A percentile compares a stretch with the other conserved stretches of the same genome.
Evolutionary conservation across 257 asterid genomes (phyloP).

Genomic region (Jacaranda mimosifolia): DNA sequence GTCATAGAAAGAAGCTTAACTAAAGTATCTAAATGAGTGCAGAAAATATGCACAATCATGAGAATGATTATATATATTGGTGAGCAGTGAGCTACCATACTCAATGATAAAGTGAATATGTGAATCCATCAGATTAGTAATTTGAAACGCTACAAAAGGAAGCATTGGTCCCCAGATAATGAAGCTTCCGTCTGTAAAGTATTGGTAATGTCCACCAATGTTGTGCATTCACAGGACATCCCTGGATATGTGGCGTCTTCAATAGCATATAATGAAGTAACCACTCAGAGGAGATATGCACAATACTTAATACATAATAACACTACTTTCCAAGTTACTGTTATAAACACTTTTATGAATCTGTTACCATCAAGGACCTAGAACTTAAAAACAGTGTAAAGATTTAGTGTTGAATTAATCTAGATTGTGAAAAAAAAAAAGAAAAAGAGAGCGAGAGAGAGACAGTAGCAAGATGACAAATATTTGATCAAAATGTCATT

Average conservation of each 20-base stretch:
- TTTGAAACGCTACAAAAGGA: not conserved
- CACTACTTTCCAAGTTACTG: not conserved
- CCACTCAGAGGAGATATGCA: constrained; percentile 16
- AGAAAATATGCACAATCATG: not conserved
- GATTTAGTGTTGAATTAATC: constrained; percentile 1
- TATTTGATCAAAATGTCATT: not conserved
- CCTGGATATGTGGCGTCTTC: not conserved
- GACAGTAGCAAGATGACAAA: not conserved
- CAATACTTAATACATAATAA: not conserved
- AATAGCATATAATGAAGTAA: not conserved
- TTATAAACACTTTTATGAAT: not conserved
- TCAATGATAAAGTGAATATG: not conserved
- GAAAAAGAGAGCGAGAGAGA: not conserved
- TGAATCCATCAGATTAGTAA: too few species aligned
- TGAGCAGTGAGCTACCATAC: too few species aligned
- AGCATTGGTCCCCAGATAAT: not conserved
- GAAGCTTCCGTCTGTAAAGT: too few species aligned
- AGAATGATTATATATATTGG: not conserved
- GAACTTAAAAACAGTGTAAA: not conserved
- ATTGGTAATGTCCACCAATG: too few species aligned
- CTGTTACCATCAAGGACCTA: not conserved
- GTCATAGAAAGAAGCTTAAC: not conserved
- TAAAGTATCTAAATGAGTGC: not conserved
- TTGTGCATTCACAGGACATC: not conserved
- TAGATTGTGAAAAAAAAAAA: constrained; percentile 4